Conservation (phyloP, 331 rosid genomes). For the Rosa hybrid region DNA sequence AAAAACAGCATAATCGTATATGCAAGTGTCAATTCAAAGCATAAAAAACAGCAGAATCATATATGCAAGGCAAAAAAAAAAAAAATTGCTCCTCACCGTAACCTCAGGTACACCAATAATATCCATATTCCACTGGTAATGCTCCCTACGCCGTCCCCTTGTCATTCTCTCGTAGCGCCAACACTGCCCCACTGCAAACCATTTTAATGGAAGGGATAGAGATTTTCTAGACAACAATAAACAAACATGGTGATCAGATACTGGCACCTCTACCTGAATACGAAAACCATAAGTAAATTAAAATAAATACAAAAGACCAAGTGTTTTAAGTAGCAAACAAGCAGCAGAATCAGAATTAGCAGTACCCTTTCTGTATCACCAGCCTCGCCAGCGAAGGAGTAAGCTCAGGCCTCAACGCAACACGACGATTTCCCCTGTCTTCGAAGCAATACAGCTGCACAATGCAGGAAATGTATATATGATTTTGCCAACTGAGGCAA, state of each 20-base stretch:
- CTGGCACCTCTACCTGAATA: constrained; percentile 22
- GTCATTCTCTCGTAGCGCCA: constrained; percentile 99
- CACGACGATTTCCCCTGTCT: constrained; percentile 96
- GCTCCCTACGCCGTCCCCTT: constrained; percentile 97
- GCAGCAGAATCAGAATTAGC: constrained; percentile 20
- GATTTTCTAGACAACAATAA: constrained; percentile 68
- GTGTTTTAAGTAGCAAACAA: neutral
- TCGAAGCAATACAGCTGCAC: constrained; percentile 93
- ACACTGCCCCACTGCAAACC: constrained; percentile 97
- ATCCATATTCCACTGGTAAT: constrained; percentile 99
- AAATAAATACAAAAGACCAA: neutral
- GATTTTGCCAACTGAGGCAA: neutral
- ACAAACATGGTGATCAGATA: constrained; percentile 42
- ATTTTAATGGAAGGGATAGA: constrained; percentile 80
- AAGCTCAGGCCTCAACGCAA: constrained; percentile 95
- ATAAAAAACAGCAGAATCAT: no score
- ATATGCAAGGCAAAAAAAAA: no score
- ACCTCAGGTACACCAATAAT: constrained; percentile 89
- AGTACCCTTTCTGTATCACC: constrained; percentile 93
- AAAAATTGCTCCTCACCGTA: constrained; percentile 47
- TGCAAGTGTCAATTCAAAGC: no score
- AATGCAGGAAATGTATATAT: neutral
- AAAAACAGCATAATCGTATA: no score
- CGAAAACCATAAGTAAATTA: constrained; percentile 23
- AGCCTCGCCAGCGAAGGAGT: constrained; percentile 97